Evolutionary conservation across 331 rosid genomes (phyloP).

Genomic region (Pyrus hybrid): DNA sequence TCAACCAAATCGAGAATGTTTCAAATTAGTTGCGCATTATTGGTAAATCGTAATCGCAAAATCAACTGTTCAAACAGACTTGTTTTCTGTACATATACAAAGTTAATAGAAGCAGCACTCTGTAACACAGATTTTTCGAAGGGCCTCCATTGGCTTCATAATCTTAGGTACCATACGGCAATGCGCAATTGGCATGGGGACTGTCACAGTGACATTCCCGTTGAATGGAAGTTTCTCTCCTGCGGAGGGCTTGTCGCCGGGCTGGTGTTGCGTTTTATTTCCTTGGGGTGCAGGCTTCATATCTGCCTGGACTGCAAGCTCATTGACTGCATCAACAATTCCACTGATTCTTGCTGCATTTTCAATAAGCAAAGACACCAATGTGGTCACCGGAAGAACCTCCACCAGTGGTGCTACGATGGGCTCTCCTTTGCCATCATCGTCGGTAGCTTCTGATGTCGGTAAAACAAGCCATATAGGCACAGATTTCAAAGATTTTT

Average conservation of each 20-base stretch:
- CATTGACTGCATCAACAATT: constrained; percentile 46
- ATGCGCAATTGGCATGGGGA: too few relatives aligned
- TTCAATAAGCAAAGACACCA: constrained; percentile 51
- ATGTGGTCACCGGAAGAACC: constrained; percentile 44
- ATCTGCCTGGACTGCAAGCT: constrained; percentile 35
- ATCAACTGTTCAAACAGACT: neutral
- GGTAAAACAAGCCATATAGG: constrained; percentile 11
- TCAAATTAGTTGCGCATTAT: neutral
- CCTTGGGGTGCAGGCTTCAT: neutral
- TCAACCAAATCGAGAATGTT: neutral
- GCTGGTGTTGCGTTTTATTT: neutral
- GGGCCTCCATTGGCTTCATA: too few relatives aligned
- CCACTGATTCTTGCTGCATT: constrained; percentile 44
- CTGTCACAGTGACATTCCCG: too few relatives aligned
- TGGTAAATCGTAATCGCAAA: neutral
- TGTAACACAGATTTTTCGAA: neutral
- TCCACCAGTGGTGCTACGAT: constrained; percentile 26
- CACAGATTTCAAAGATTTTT: constrained; percentile 30
- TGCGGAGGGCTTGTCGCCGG: neutral
- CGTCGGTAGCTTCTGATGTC: neutral
- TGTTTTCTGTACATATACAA: neutral
- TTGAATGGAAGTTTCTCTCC: too few relatives aligned
- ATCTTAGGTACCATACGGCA: too few relatives aligned
- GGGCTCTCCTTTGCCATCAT: neutral
- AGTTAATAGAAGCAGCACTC: neutral